Evolutionary conservation across 2,329 filamentous ascomycete species (phyloP), one percentile per base, ranked within the genome.

Genomic region (Colletotrichum sp.): DNA sequence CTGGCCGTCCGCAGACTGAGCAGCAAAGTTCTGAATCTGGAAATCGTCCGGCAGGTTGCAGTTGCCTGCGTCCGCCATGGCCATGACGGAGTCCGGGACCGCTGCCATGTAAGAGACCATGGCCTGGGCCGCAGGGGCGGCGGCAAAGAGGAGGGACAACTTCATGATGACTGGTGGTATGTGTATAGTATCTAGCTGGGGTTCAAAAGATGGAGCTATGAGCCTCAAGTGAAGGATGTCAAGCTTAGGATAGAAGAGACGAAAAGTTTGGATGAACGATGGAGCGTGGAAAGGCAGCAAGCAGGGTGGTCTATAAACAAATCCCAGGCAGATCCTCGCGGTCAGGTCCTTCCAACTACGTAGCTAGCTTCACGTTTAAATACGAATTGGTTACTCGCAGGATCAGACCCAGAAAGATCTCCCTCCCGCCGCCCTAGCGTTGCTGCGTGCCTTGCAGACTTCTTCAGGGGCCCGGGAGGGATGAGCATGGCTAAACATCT

Each of bases 31-130:
- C 26, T 80, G 78, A 77, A 90, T 79, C 49, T 81, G 81, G 76
- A 84, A 90, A 32, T 81, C 77, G 32, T 81, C 77, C 6, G 87
- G 88, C 6, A 87, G 80, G 34, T 79, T 79, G 78, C 87, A 88
- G 68, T 78, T 73, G 21, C 79, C 72, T 18, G 75, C 67, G 12
- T 76, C 74, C 13, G 79, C 71, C 68, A 71, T 65, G 28, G 76
- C 49, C 64, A 71, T 69, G 26, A 80, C 49, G 21, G 68, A 15
- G 32, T 73, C 78, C 24, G 77, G 77, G n/a, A 80, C 71, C 6
- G 77, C 26, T 13, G 77, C 68, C 71, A 78, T 77, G 73, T 80
- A 80, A 21, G 71, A 72, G 44, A 76, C 76, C 39, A 60, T 68
- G 28, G 77, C 77, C 34, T 71, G 68, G 9, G 68, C 79, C 63